A percentile compares a stretch with the other conserved stretches of the same genome.
These are phyloP conservation scores for Agaricus blazei DNA, from an alignment of 768 basidiomycete genomes.

Conservation along the genomic window DNA sequence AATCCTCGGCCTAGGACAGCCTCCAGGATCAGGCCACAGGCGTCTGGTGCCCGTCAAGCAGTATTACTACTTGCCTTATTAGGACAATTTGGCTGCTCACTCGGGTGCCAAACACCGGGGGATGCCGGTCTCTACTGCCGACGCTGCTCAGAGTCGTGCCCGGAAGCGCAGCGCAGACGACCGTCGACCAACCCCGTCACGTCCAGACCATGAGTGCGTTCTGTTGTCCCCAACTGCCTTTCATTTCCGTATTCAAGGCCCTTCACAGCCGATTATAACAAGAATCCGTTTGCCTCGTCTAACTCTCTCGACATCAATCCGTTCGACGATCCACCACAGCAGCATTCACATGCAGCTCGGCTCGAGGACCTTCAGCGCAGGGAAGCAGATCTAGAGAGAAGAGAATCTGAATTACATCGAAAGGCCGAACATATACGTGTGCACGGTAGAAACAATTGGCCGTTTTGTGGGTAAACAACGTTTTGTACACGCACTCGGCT, in stretches of 20 bases:
- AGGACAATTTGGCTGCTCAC: constrained; percentile 5
- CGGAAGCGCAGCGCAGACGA: background rate
- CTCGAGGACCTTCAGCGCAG: constrained; percentile 68
- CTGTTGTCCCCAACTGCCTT: background rate
- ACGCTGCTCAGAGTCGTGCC: background rate
- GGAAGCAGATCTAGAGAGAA: constrained; percentile 75
- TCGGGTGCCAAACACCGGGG: constrained; percentile 12
- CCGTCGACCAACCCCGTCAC: background rate
- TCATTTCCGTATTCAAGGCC: constrained; percentile 9
- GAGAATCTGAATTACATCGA: constrained; percentile 70
- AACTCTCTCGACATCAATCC: constrained; percentile 86
- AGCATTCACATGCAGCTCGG: constrained; percentile 27
- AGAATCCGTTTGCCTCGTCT: constrained; percentile 83
- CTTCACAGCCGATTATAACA: constrained; percentile 31
- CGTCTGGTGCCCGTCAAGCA: background rate
- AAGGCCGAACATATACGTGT: constrained; percentile 65
- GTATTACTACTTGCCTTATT: background rate
- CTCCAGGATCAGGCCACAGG: background rate
- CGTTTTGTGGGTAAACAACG: constrained; percentile 58
- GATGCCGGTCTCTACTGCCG: constrained; percentile 5
- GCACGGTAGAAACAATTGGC: constrained; percentile 91
- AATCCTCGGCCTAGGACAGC: constrained; percentile 6
- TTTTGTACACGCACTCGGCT: constrained; percentile 3
- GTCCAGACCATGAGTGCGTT: constrained; percentile 28
- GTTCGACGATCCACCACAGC: constrained; percentile 76